phyloP scores from a whole-genome alignment of 2,329 filamentous ascomycete genomes.

The Pseudopyricularia javanii region DNA sequence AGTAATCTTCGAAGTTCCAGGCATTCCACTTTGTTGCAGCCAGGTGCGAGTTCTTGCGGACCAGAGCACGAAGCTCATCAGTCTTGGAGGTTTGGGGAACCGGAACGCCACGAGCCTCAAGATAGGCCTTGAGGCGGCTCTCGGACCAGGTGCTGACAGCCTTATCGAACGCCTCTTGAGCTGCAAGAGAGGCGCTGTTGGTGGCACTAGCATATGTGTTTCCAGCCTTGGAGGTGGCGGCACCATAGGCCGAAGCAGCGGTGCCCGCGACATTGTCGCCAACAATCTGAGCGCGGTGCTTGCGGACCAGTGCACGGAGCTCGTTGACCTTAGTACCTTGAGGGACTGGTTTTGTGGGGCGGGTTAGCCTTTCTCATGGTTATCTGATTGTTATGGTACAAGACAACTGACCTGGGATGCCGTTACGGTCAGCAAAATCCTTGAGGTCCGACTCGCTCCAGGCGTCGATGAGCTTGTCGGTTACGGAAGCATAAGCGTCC shows the following conservation, averaged over 20 bases:
- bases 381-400: too few relatives aligned
- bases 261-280: constrained; percentile 50
- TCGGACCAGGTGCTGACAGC: constrained; percentile 58
- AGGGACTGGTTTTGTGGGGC: constrained; percentile 46
- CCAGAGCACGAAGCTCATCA: constrained; percentile 61
- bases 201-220: constrained; percentile 71
- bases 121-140: constrained; percentile 63
- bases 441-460: constrained; percentile 88
- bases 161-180: constrained; percentile 54
- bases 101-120: constrained; percentile 65
- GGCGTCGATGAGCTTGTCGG: constrained; percentile 72
- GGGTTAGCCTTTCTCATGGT: constrained; percentile 4
- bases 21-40: constrained; percentile 54
- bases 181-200: constrained; percentile 48
- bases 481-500: constrained; percentile 60
- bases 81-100: constrained; percentile 60
- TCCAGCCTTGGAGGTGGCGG: constrained; percentile 61
- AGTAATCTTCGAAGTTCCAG: constrained; percentile 74
- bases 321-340: constrained; percentile 89
- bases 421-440: constrained; percentile 85
- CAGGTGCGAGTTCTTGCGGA: constrained; percentile 62
- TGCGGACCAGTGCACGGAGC: constrained; percentile 77
- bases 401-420: constrained; percentile 39
- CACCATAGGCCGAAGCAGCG: constrained; percentile 50
- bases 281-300: constrained; percentile 63